Conservation (phyloP, 176 grass and related monocot species). For the Olyra latifolia region DNA sequence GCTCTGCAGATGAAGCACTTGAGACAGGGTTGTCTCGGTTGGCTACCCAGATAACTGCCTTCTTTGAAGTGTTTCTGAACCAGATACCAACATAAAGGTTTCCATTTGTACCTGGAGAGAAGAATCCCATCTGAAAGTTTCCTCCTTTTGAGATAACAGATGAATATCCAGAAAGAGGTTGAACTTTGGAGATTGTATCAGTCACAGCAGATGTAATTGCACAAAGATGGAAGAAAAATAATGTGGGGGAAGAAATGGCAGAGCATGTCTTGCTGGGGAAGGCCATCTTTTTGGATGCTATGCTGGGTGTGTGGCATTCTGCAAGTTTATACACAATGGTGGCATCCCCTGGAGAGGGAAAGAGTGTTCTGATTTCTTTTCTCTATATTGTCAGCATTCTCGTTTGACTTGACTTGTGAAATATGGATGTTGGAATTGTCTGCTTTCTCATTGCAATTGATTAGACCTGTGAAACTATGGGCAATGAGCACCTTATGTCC, state of each 20-base stretch:
- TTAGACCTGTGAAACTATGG: background rate
- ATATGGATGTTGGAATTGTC: background rate
- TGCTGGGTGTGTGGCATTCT: conserved; percentile 1
- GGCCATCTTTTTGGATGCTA: background rate
- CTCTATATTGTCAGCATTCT: background rate
- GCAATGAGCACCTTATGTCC: background rate
- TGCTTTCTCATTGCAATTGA: background rate
- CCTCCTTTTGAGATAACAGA: conserved; percentile 36
- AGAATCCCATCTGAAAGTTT: conserved; percentile 37
- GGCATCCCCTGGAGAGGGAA: background rate
- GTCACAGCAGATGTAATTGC: background rate
- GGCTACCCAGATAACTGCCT: conserved; percentile 29
- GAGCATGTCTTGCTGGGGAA: background rate
- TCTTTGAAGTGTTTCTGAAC: conserved; percentile 35
- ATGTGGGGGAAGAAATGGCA: background rate
- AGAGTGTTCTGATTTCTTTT: background rate
- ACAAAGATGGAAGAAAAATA: conserved; percentile 1
- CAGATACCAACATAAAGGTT: conserved; percentile 45
- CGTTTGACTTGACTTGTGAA: background rate
- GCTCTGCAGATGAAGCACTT: conserved; percentile 16
- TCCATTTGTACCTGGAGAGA: conserved; percentile 33
- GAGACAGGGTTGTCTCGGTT: conserved; percentile 27
- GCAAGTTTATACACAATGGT: conserved; percentile 1
- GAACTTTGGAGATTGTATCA: conserved; percentile 21
- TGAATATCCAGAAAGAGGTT: conserved; percentile 20